These are phyloP conservation scores for Fusarium sp. DNA, from an alignment of 2,329 filamentous ascomycete species.

Conservation along the genomic window DNA sequence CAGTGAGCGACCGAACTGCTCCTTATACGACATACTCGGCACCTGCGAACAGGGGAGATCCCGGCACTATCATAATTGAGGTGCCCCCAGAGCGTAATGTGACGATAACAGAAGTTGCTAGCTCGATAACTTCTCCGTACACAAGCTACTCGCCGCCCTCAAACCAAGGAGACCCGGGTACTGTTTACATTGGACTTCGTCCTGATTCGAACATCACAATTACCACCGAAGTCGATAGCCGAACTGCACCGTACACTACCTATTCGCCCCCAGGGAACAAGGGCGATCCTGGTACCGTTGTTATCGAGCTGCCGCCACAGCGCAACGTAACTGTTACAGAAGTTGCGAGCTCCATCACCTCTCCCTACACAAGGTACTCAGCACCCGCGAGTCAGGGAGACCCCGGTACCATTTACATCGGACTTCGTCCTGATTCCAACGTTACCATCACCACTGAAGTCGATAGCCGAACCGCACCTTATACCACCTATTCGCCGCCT, in stretches of 20 bases:
- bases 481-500: constrained; percentile 17
- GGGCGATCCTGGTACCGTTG: constrained; percentile 14
- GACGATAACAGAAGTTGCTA: constrained; percentile 22
- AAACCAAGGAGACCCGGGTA: constrained; percentile 21
- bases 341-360: constrained; percentile 19
- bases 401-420: constrained; percentile 28
- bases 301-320: constrained; percentile 18
- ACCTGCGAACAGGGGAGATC: constrained; percentile 11
- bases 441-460: constrained; percentile 23
- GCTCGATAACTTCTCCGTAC: constrained; percentile 20
- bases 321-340: constrained; percentile 27
- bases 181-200: constrained; percentile 17
- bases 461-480: constrained; percentile 6
- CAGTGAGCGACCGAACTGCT: constrained; percentile 1
- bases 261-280: constrained; percentile 4
- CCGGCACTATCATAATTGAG: constrained; percentile 24
- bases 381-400: constrained; percentile 14
- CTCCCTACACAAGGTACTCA: constrained; percentile 20
- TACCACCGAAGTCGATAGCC: constrained; percentile 11
- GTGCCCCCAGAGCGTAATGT: constrained; percentile 22
- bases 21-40: constrained; percentile 15
- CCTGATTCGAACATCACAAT: constrained; percentile 23
- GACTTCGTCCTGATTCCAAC: constrained; percentile 18
- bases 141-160: constrained; percentile 16
- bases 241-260: constrained; percentile 20